Conservation (phyloP, 2,329 filamentous ascomycete species). For the Arthrobotrys iridis region DNA sequence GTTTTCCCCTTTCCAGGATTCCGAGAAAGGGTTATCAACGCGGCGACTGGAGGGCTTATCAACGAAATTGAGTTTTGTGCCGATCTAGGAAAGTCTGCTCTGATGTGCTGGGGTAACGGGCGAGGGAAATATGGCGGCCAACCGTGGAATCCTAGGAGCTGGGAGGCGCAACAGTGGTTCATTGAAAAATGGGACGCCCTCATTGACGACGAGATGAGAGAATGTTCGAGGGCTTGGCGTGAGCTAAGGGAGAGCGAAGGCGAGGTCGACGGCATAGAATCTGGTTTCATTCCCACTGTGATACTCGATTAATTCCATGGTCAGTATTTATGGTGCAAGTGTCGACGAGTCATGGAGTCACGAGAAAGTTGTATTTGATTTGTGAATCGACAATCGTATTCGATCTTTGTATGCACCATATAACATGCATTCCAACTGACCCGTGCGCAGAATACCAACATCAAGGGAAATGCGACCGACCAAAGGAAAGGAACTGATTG, state of each 20-base stretch:
- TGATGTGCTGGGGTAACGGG: constrained; percentile 44
- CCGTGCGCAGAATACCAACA: too few relatives aligned
- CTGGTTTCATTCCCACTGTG: not conserved
- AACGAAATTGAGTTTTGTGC: constrained; percentile 37
- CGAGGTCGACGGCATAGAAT: not conserved
- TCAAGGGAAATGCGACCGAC: too few relatives aligned
- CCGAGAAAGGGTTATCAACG: constrained; percentile 26
- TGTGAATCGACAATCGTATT: too few relatives aligned
- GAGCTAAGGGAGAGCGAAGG: constrained; percentile 9
- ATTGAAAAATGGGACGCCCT: constrained; percentile 30
- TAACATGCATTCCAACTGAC: too few relatives aligned
- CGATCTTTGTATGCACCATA: too few relatives aligned
- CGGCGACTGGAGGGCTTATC: not conserved
- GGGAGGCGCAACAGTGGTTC: constrained; percentile 47
- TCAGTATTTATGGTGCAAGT: not conserved
- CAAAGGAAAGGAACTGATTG: too few relatives aligned
- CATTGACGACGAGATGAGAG: constrained; percentile 34
- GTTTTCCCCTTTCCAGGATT: constrained; percentile 36
- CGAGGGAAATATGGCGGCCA: constrained; percentile 30
- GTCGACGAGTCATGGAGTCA: too few relatives aligned
- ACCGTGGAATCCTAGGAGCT: constrained; percentile 44
- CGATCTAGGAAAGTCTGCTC: constrained; percentile 30
- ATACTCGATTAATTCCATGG: not conserved
- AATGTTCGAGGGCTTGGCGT: constrained; percentile 44
- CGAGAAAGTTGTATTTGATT: too few relatives aligned